Base-by-base conservation (phyloP, 192 early-diverging fungal species). In the Entomortierella lignicola region DNA sequence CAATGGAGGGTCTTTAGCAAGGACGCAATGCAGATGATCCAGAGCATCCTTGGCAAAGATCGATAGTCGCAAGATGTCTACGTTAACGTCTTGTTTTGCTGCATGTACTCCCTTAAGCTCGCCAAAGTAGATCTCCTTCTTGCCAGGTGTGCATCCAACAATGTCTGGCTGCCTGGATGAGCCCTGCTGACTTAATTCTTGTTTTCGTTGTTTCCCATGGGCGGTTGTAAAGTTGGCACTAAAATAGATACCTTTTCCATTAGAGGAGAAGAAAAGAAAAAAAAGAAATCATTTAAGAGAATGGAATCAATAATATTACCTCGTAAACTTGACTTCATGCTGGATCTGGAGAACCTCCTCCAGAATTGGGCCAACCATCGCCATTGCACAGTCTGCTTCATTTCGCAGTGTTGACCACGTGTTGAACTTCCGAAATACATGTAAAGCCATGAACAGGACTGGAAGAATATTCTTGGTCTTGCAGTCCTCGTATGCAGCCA, bases 311-410 rank as follows among this genome's bases (percentile, higher is more conserved):
- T 12, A 15, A 54, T 31, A 31, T 51, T 39, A 64, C 50, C 51
- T 53, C 6, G 50, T 64, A 41, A 64, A 64, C 52, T 64, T 64
- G 50, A 64, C 21, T 53, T 64, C 50, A 5, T 64, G 50, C 37
- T 64, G 63, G 25, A 64, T 53, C 18, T 64, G 47, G 30, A 63
- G 44, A 63, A 63, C 18, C 11, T 50, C 62, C 20, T 32, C 47
- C 47, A 63, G 62, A 23, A 63, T 52, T 10, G 62, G 62, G 44
- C 48, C 48, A 42, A 64, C 63, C 48, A 64, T 53, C 15, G 63
- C 18, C 50, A 53, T 64, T 21, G 50, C 29, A 53, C 50, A 52
- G 15, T 64, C 63, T 30, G 63, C 48, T 23, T 64, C 63, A 54
- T 50, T 64, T 55, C 50, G 50, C 52, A 64, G 20, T 39, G 8